Evolutionary conservation across 148 eudicot species (phyloP), one percentile per base, ranked within the genome.

Genomic region (Linanthus parryae): DNA sequence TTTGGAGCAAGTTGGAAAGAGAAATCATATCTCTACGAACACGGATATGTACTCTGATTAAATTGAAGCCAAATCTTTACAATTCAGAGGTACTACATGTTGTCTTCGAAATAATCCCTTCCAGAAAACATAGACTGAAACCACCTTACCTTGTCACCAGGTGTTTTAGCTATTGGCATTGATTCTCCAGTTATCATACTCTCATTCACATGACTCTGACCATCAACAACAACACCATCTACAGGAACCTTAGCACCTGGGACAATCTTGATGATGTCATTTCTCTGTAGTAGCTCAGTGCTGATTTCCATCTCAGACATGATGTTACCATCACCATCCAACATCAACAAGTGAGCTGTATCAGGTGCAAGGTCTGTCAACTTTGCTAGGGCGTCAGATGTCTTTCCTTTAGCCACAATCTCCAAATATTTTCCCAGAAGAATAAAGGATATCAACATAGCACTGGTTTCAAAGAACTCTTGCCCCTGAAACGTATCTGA

Each of bases 161-260:
- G 75, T 57, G 62, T 79, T 76, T 92, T 92, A 57, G 94, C 73
- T 64, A 92, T 82, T 41, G 99, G 88, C 55, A 48, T 70, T 49
- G 99, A 85, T 74, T 92, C 99, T 57, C 99, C 99, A 7, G 99
- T 87, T 31, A 92, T 82, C 99, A 92, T 92, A 52, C 96, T 87
- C 71, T 92, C 99, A 73, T 92, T 92, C 61, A 87, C 99, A 73
- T 84, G 77, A 55, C 96, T 84, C 62, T 79, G 90, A 58, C 99
- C 99, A 65, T 70, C 71, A 54, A 84, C 59, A 65, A 87, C 89
- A 55, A 79, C 24, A 43, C 99, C 99, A 66, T 92, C 99, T 72
- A 74, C 94, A 25, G 99, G 94, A 58, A 92, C 84, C 67, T 87
- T 92, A 47, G 72, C 66, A 55, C 99, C 99, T 13, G 99, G 99